Conservation (phyloP, 176 grass and related monocot species). For the Eragrostis nindensis region DNA sequence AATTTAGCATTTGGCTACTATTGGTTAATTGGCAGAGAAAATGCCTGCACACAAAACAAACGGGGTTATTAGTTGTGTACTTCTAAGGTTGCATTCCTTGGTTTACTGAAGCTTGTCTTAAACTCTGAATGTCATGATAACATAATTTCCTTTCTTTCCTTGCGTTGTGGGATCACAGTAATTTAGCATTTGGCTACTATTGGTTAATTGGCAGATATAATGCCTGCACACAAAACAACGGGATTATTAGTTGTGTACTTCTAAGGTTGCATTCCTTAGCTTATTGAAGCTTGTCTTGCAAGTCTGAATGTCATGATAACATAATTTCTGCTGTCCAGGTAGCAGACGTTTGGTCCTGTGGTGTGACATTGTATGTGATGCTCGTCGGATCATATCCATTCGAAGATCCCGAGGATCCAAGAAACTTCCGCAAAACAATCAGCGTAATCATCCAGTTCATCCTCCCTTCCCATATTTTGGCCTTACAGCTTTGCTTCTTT, state of each 20-base stretch:
- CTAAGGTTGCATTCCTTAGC: not conserved
- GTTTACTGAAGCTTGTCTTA: not conserved
- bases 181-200: not conserved
- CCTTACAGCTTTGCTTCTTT: not conserved
- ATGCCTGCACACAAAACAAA: not conserved
- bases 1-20: not conserved
- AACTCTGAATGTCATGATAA: conserved; percentile 25
- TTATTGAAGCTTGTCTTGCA: conserved; percentile 1
- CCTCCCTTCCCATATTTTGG: not conserved
- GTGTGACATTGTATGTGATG: conserved; percentile 95
- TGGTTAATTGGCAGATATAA: not conserved
- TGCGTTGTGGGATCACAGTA: not conserved
- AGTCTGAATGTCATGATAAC: conserved; percentile 20
- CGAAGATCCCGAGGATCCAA: conserved; percentile 91
- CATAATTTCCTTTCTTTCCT: conserved; percentile 1
- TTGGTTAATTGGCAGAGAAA: not conserved
- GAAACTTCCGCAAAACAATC: conserved; percentile 88
- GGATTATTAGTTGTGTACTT: not conserved
- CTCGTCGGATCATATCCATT: conserved; percentile 94
- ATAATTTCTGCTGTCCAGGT: conserved; percentile 48
- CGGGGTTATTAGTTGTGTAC: not conserved
- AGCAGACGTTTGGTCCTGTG: conserved; percentile 93
- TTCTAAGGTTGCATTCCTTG: not conserved
- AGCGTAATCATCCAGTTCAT: conserved; percentile 44
- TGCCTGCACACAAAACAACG: not conserved